These are phyloP conservation scores for Immersiporthe knoxdaviesiana DNA, from an alignment of 2,329 filamentous ascomycete species.

Conservation along the genomic window DNA sequence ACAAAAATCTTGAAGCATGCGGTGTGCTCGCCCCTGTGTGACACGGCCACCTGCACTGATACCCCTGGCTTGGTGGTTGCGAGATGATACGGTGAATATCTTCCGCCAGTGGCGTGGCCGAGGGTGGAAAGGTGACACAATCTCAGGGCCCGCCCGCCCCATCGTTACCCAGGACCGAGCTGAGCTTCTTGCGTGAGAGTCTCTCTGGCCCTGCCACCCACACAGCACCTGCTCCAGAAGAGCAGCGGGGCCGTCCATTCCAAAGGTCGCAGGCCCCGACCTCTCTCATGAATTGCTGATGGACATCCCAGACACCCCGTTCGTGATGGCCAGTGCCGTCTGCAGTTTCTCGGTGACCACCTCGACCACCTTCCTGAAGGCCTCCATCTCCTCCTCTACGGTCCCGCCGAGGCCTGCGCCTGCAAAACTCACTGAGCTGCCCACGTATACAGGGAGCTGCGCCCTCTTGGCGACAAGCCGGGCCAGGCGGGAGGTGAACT, in stretches of 20 bases:
- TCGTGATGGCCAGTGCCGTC: constrained; percentile 35
- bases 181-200: not conserved
- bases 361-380: constrained; percentile 74
- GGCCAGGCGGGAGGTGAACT: constrained; percentile 84
- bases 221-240: not conserved
- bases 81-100: not conserved
- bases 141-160: not conserved
- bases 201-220: not conserved
- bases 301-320: constrained; percentile 31
- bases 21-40: not conserved
- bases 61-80: constrained; percentile 2
- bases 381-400: constrained; percentile 93
- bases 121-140: constrained; percentile 6
- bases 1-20: not conserved
- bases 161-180: not conserved
- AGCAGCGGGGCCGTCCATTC: not conserved
- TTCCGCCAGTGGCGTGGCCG: not conserved
- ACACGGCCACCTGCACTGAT: not conserved
- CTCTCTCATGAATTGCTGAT: constrained; percentile 23
- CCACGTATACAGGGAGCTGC: constrained; percentile 81
- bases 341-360: constrained; percentile 63
- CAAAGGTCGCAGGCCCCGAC: not conserved
- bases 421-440: constrained; percentile 80
- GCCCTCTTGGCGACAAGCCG: constrained; percentile 78
- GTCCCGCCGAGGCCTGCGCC: constrained; percentile 75